Conservation (phyloP, 768 basidiomycete species). For the Suillus alpinus region DNA sequence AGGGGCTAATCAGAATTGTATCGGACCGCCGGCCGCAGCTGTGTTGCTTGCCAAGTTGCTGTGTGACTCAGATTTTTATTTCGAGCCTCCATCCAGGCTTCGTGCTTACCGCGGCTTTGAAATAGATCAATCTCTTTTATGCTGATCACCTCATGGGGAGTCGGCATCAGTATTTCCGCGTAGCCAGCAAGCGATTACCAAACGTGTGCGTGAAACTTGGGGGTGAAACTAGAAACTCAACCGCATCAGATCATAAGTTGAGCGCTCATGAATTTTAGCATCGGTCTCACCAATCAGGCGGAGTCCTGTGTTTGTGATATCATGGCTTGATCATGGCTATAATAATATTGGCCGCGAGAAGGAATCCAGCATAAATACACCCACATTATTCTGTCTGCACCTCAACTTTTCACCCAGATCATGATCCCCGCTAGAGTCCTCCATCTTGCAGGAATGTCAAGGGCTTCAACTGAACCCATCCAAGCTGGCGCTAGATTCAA, state of each 20-base stretch:
- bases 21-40: too few species aligned
- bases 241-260: not conserved
- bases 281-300: not conserved
- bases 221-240: not conserved
- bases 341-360: not conserved
- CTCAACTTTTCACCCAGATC: not conserved
- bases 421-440: constrained; percentile 12
- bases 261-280: not conserved
- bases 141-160: not conserved
- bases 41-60: not conserved
- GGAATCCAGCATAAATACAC: constrained; percentile 25
- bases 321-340: not conserved
- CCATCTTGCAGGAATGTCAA: constrained; percentile 1
- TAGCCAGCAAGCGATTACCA: not conserved
- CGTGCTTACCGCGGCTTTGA: too few species aligned
- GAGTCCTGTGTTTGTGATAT: constrained; percentile 1
- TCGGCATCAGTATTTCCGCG: not conserved
- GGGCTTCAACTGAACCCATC: not conserved
- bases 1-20: too few species aligned
- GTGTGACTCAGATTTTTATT: not conserved
- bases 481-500: constrained; percentile 21
- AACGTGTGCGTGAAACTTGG: not conserved
- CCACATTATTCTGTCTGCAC: not conserved
- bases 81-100: too few species aligned
- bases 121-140: not conserved